phyloP scores from a whole-genome alignment of 306 rosid genomes.

The Glycyrrhiza uralensis region DNA sequence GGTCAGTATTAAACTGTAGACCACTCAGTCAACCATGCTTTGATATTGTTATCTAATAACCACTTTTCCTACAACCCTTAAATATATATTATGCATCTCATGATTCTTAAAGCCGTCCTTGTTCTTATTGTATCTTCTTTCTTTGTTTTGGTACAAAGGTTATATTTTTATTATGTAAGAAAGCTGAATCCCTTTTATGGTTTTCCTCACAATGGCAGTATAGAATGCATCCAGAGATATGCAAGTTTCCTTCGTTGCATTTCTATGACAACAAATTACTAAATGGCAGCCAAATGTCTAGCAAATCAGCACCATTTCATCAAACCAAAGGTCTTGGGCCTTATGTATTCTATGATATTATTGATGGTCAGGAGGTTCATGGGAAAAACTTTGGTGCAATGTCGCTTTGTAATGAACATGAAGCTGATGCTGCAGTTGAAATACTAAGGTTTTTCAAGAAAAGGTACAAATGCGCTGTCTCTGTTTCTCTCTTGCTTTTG shows the following conservation, averaged over 20 bases:
- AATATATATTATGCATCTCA: neutral
- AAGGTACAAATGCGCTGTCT: slow-evolving; percentile 44
- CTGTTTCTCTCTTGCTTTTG: neutral
- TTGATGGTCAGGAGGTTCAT: slow-evolving; percentile 72
- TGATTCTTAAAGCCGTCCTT: neutral
- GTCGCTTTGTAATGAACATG: slow-evolving; percentile 86
- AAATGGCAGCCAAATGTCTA: slow-evolving; percentile 67
- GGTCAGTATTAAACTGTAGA: neutral
- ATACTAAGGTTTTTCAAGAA: slow-evolving; percentile 62
- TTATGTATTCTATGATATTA: slow-evolving; percentile 74
- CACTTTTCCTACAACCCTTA: neutral
- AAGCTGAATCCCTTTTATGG: slow-evolving; percentile 23
- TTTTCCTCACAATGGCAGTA: slow-evolving; percentile 59
- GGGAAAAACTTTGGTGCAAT: slow-evolving; percentile 71
- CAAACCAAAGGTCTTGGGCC: slow-evolving; percentile 77
- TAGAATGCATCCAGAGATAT: slow-evolving; percentile 98
- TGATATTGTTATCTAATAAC: neutral
- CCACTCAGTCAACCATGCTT: neutral
- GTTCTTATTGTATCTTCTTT: neutral
- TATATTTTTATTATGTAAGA: slow-evolving; percentile 10
- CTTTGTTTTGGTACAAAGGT: slow-evolving; percentile 13
- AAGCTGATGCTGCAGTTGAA: slow-evolving; percentile 90
- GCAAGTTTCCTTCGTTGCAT: slow-evolving; percentile 86
- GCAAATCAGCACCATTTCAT: slow-evolving; percentile 79
- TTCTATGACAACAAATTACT: slow-evolving; percentile 83